phyloP scores from a whole-genome alignment of 2,329 filamentous ascomycete species.

The Dactylellina parvicollis region DNA sequence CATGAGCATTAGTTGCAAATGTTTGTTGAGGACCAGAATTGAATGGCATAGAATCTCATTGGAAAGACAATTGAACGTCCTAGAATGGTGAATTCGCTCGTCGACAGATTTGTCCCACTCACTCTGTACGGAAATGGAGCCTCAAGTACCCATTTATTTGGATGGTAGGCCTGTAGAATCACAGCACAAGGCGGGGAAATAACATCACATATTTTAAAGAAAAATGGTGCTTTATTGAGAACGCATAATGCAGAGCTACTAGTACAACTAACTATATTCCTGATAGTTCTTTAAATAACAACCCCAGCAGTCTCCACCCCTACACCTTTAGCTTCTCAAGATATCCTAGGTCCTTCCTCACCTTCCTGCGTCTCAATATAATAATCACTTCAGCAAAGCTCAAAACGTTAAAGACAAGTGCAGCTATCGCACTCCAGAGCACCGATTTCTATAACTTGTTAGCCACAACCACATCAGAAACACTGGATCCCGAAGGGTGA shows the following conservation, averaged over 20 bases:
- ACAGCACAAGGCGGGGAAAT: too few species aligned
- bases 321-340: slow-evolving; percentile 52
- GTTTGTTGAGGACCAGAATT: neutral
- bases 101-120: too few species aligned
- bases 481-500: neutral
- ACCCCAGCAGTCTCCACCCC: neutral
- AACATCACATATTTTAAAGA: too few species aligned
- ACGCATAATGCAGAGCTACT: neutral
- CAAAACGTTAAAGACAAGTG: slow-evolving; percentile 29
- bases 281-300: neutral
- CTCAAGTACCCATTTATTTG: too few species aligned
- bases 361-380: slow-evolving; percentile 20
- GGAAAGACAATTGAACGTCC: too few species aligned
- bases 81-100: too few species aligned
- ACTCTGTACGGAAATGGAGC: too few species aligned
- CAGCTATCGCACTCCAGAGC: slow-evolving; percentile 25
- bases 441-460: slow-evolving; percentile 23
- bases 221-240: too few species aligned
- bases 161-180: too few species aligned
- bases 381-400: slow-evolving; percentile 13
- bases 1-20: slow-evolving; percentile 1
- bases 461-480: neutral
- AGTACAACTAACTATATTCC: neutral
- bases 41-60: slow-evolving; percentile 1
- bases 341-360: slow-evolving; percentile 31